Base-by-base conservation (phyloP, 2,329 filamentous ascomycete genomes). In the Aspergillus tubingensis region DNA sequence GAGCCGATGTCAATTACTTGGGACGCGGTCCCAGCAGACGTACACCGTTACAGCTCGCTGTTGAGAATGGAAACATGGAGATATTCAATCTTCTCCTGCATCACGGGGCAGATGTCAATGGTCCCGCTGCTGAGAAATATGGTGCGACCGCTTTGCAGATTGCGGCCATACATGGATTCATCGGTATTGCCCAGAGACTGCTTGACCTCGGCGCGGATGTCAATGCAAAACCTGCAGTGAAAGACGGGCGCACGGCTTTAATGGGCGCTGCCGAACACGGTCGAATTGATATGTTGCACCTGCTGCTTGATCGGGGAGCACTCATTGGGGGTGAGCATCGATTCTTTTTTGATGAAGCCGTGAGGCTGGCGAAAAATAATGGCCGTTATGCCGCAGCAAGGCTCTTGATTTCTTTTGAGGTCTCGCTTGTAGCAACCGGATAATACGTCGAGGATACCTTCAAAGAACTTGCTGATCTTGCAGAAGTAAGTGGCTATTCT, bases 131-230 rank as follows among this genome's bases (percentile, higher is more conserved):
- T 2, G 11, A 5, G 6, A 15, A 54, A 8, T 25, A 53, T 19
- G 70, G 70, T 8, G 70, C 60, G 1, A 73, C 71, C 41, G 68
- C 68, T 23, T 62, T 73, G 27, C 70, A 73, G 49, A 61, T 70
- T 30, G 70, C 71, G 36, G 67, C 66, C 3, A 66, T 67, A n/a
- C 50, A 58, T 30, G 70, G 69, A 4, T 70, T 64, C 17, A 30
- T 72, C 21, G 65, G 65, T 1, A 70, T 70, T n/a, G 61, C 65
- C 2, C 43, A 49, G 2, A 58, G 21, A 8, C 58, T 72, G 10
- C 44, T 72, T 10, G 63, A 68, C 4, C 50, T 59, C 10, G 64
- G 61, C 7, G 68, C 68, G 30, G 61, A 69, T 36, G 41, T 70
- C 36, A 66, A 72, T 57, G 68, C 65, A 47, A 27, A 50, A 0